phyloP scores from a whole-genome alignment of 2,329 filamentous ascomycete genomes.

The Alternaria postmessia region DNA sequence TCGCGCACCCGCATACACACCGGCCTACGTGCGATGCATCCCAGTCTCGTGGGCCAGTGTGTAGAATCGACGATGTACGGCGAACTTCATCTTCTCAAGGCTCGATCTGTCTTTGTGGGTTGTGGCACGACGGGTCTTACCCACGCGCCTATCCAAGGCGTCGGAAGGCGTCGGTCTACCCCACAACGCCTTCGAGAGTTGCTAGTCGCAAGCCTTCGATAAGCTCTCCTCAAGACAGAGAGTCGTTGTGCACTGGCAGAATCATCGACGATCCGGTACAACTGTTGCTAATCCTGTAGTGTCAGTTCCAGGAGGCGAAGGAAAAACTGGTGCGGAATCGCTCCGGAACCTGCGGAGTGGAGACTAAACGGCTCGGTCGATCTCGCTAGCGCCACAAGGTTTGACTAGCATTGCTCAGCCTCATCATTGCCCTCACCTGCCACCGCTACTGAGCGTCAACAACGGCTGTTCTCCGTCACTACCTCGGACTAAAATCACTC shows the following conservation, averaged over 20 bases:
- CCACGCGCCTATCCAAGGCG: not conserved
- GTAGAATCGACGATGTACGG: not conserved
- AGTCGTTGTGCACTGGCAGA: not conserved
- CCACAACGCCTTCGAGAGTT: not conserved
- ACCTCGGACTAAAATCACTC: not conserved
- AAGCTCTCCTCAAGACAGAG: not conserved
- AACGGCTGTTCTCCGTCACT: slow-evolving; percentile 5
- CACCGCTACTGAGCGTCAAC: slow-evolving; percentile 2
- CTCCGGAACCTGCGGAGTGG: slow-evolving; percentile 2
- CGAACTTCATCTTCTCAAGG: not conserved
- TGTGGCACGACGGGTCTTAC: not conserved
- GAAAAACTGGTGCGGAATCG: slow-evolving; percentile 8
- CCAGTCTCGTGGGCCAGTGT: not conserved
- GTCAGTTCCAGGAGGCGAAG: slow-evolving; percentile 4
- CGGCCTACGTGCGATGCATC: not conserved
- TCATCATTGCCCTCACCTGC: not conserved
- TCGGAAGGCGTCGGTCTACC: not conserved
- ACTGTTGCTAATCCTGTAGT: not conserved
- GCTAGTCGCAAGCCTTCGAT: not conserved
- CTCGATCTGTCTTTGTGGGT: not conserved
- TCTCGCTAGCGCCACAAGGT: slow-evolving; percentile 8
- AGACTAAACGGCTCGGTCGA: slow-evolving; percentile 20
- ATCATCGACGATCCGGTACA: not conserved
- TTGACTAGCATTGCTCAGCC: slow-evolving; percentile 12
- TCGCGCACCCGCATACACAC: not conserved